Conservation (phyloP, 1,284 basidiomycete species). For the Microstroma glucosiphilum region DNA sequence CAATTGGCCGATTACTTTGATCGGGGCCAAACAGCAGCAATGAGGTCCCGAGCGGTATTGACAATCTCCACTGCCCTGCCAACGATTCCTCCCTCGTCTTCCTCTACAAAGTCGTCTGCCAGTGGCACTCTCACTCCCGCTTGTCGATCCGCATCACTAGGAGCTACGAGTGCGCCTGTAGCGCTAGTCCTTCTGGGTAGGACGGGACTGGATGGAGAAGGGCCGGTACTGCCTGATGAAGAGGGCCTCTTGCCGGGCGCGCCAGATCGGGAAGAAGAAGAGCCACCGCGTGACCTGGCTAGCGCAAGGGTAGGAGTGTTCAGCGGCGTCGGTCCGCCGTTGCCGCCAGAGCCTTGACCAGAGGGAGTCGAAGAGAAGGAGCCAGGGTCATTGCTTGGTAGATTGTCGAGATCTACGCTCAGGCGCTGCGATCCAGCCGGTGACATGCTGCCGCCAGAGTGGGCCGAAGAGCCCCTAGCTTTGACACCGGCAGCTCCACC, state of each 20-base stretch:
- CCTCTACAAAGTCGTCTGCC: constrained; percentile 47
- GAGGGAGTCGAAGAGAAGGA: constrained; percentile 10
- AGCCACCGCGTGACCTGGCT: constrained; percentile 19
- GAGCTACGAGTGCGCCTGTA: constrained; percentile 42
- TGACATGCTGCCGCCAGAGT: background rate
- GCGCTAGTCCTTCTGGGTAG: constrained; percentile 32
- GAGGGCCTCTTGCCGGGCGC: background rate
- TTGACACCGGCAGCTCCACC: background rate
- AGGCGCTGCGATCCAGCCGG: constrained; percentile 13
- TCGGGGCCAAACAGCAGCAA: constrained; percentile 30
- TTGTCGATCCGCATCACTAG: constrained; percentile 30
- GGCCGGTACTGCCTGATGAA: background rate
- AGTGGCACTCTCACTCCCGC: constrained; percentile 33
- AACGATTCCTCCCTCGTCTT: constrained; percentile 46
- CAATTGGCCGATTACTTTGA: background rate
- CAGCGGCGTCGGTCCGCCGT: constrained; percentile 40
- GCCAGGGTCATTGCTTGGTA: constrained; percentile 32
- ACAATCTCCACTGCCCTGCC: constrained; percentile 47
- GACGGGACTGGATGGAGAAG: constrained; percentile 27
- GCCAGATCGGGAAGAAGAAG: background rate
- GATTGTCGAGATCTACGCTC: constrained; percentile 38
- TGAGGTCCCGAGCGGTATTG: constrained; percentile 46
- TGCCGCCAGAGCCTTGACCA: constrained; percentile 15
- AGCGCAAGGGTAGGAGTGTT: constrained; percentile 45
- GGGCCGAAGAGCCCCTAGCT: background rate